Base-by-base conservation (phyloP, 805 yeast species). In the Yamadazyma endophytica region DNA sequence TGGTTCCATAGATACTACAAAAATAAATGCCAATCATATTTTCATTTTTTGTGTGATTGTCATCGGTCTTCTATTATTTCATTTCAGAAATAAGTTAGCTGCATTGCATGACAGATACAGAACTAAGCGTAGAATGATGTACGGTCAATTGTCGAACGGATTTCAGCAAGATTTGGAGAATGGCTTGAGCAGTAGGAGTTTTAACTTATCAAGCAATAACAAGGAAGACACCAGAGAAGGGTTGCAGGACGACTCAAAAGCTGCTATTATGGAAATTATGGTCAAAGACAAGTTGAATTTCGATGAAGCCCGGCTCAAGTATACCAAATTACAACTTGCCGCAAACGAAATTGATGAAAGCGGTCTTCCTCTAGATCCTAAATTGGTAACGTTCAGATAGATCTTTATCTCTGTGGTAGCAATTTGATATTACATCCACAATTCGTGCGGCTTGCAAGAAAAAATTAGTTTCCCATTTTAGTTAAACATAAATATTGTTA, bases 351-450 rank as follows among this genome's bases (percentile, higher is more conserved):
- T 83, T 20, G 81, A 73, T 2, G 68, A 75, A 0, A 79, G 80
- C 50, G 90, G 90, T 0, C 54, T 72, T 29, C 89, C 89, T 1
- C 41, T 64, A 23, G 89, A 82, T 40, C 85, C 88, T 1, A 74
- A 70, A 41, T 70, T 81, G 2, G 75, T 79, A 2, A 70, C 77
- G 0, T 72, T 73, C 33, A 38, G 18, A 9, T 25, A 13, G 16
- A n/a, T n/a, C n/a, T n/a, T n/a, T n/a, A n/a, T n/a, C n/a, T n/a
- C n/a, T n/a, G n/a, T n/a, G n/a, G n/a, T n/a, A n/a, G n/a, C n/a
- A n/a, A n/a, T n/a, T n/a, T n/a, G n/a, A 20, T 11, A 20, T 20
- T 20, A 20, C 11, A 20, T 20, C 11, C 11, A 9, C 21, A 8
- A 8, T 20, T 20, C 9, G 21, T 20, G 11, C 21, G 21, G 21